phyloP scores from a whole-genome alignment of 108 stramenopile genomes.

The Epipyxis sp. region DNA sequence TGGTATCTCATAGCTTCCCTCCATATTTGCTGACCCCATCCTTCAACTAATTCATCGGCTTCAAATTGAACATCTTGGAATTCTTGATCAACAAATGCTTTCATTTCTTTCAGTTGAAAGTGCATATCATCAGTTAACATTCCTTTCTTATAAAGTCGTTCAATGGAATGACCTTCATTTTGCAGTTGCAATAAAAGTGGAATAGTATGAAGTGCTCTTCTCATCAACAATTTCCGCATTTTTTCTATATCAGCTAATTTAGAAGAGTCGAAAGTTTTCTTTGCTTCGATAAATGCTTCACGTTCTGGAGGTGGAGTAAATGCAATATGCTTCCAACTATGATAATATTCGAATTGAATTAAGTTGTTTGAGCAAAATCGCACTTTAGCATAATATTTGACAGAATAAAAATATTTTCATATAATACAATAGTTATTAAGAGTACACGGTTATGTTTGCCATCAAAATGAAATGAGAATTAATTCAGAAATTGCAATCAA shows the following conservation, averaged over 20 bases:
- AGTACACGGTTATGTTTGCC: too few relatives aligned
- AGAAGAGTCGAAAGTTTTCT: neutral
- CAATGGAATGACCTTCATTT: slow-evolving; percentile 12
- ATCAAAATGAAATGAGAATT: too few relatives aligned
- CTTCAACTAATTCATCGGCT: slow-evolving; percentile 13
- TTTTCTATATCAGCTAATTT: neutral
- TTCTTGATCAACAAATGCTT: slow-evolving; percentile 30
- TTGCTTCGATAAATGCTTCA: slow-evolving; percentile 11
- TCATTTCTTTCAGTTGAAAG: slow-evolving; percentile 12
- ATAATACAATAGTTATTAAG: too few relatives aligned
- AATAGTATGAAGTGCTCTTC: slow-evolving; percentile 2
- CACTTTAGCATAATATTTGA: too few relatives aligned
- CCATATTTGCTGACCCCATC: slow-evolving; percentile 19
- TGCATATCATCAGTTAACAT: slow-evolving; percentile 35
- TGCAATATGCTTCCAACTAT: too few relatives aligned
- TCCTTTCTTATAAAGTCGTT: slow-evolving; percentile 27
- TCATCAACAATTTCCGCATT: slow-evolving; percentile 16
- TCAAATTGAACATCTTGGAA: neutral
- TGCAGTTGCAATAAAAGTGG: slow-evolving; percentile 21
- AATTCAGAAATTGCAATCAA: too few relatives aligned
- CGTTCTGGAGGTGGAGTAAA: slow-evolving; percentile 20
- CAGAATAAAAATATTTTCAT: too few relatives aligned
- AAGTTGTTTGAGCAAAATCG: too few relatives aligned
- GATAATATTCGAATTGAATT: too few relatives aligned
- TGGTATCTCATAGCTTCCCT: slow-evolving; percentile 15